Percentiles rank a stretch among this genome's conserved stretches.
These are phyloP conservation scores for Alternaria sp. DNA, from an alignment of 2,329 filamentous ascomycete species.

Conservation along the genomic window DNA sequence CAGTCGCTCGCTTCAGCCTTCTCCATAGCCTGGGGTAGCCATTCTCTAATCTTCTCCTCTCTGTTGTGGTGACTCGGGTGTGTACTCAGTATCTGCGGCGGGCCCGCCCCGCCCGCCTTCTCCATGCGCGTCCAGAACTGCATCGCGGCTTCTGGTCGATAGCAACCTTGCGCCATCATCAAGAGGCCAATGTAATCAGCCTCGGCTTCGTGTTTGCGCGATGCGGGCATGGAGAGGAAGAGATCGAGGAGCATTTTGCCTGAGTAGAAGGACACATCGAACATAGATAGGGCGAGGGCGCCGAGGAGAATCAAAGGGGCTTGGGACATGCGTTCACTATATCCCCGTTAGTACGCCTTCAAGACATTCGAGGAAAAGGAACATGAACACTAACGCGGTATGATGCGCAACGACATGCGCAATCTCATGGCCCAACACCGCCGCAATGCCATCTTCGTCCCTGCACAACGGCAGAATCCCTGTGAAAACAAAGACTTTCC, in stretches of 20 bases:
- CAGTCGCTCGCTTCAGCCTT: constrained; percentile 49
- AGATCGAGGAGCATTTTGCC: constrained; percentile 64
- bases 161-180: constrained; percentile 85
- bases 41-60: constrained; percentile 71
- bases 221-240: constrained; percentile 73
- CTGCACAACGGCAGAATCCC: constrained; percentile 74
- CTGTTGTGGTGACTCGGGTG: constrained; percentile 76
- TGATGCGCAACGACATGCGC: constrained; percentile 69
- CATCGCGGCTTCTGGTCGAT: constrained; percentile 73
- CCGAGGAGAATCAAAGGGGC: constrained; percentile 52
- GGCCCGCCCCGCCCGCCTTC: constrained; percentile 56
- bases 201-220: constrained; percentile 76
- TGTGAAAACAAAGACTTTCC: constrained; percentile 82
- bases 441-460: constrained; percentile 74
- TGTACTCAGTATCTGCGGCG: constrained; percentile 78
- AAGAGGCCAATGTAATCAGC: constrained; percentile 83
- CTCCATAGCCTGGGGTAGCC: constrained; percentile 54
- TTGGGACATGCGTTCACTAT: constrained; percentile 66
- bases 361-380: not conserved
- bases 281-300: constrained; percentile 46
- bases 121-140: constrained; percentile 72
- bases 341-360: constrained; percentile 4
- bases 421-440: constrained; percentile 82
- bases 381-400: constrained; percentile 36
- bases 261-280: constrained; percentile 55